These are phyloP conservation scores for Cyclostephanos invisitatus DNA, from an alignment of 108 stramenopile species.

Conservation along the genomic window DNA sequence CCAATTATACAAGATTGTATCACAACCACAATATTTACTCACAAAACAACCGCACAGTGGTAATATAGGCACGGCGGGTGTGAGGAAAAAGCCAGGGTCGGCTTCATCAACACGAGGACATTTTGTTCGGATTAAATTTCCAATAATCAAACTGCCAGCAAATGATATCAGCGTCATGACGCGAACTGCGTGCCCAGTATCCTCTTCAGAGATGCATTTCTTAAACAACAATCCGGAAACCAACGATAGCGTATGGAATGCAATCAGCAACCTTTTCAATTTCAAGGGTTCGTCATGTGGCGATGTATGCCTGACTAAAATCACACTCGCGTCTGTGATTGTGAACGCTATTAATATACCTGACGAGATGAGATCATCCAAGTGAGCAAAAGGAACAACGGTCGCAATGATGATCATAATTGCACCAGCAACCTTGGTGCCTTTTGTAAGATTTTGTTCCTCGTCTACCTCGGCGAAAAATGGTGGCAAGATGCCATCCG, in stretches of 20 bases:
- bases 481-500: conserved; percentile 78
- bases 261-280: conserved; percentile 20
- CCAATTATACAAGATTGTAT: background rate
- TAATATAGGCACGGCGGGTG: conserved; percentile 70
- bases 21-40: background rate
- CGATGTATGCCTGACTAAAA: conserved; percentile 52
- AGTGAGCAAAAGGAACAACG: conserved; percentile 75
- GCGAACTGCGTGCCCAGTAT: conserved; percentile 8
- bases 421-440: conserved; percentile 62
- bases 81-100: conserved; percentile 45
- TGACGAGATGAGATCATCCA: conserved; percentile 81
- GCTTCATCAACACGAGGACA: conserved; percentile 17
- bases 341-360: conserved; percentile 71
- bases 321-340: conserved; percentile 60
- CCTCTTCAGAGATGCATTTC: conserved; percentile 19
- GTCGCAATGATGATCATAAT: conserved; percentile 72
- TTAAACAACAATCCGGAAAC: conserved; percentile 36
- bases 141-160: conserved; percentile 11
- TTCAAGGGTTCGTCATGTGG: conserved; percentile 29
- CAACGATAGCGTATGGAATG: conserved; percentile 31
- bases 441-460: conserved; percentile 63
- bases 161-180: conserved; percentile 22
- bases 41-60: conserved; percentile 70
- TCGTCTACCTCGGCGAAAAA: conserved; percentile 65
- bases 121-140: conserved; percentile 24